Conservation (phyloP, 169 alveolate genomes). For the Plasmodium vinckei region DNA sequence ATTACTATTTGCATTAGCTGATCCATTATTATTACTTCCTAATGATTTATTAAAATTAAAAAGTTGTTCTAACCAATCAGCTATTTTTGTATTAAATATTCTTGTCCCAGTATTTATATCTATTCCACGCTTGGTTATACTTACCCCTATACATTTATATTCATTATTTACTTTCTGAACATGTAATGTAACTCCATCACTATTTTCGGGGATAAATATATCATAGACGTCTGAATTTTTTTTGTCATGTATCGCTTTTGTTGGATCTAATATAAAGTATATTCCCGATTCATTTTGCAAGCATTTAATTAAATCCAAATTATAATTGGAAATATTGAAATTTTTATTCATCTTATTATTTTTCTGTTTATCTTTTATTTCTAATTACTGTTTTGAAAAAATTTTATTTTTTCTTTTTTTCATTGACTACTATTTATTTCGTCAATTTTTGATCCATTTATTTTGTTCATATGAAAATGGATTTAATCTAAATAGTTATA, state of each 20-base stretch:
- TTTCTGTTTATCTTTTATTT: background rate
- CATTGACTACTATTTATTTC: constrained; percentile 26
- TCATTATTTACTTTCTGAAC: constrained; percentile 72
- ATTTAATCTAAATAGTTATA: constrained; percentile 15
- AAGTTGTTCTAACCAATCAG: constrained; percentile 75
- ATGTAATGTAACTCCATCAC: constrained; percentile 69
- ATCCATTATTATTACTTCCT: background rate
- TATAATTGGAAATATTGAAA: constrained; percentile 60
- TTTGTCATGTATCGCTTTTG: constrained; percentile 51
- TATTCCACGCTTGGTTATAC: constrained; percentile 58
- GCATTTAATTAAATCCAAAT: constrained; percentile 67
- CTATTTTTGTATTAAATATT: constrained; percentile 65
- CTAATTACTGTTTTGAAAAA: constrained; percentile 9
- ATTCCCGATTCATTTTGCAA: constrained; percentile 73
- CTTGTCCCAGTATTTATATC: constrained; percentile 66
- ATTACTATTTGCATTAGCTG: background rate
- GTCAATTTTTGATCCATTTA: constrained; percentile 67
- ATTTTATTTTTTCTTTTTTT: background rate
- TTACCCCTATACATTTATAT: constrained; percentile 75
- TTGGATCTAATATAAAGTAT: constrained; percentile 68
- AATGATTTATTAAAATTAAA: constrained; percentile 47
- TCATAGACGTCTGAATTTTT: constrained; percentile 66
- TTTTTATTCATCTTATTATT: constrained; percentile 48
- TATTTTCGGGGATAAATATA: constrained; percentile 68
- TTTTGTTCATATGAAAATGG: constrained; percentile 46